Percentiles rank a stretch among this genome's conserved stretches.
These are phyloP conservation scores for Suillus occidentalis DNA, from an alignment of 768 basidiomycete species.

Conservation along the genomic window DNA sequence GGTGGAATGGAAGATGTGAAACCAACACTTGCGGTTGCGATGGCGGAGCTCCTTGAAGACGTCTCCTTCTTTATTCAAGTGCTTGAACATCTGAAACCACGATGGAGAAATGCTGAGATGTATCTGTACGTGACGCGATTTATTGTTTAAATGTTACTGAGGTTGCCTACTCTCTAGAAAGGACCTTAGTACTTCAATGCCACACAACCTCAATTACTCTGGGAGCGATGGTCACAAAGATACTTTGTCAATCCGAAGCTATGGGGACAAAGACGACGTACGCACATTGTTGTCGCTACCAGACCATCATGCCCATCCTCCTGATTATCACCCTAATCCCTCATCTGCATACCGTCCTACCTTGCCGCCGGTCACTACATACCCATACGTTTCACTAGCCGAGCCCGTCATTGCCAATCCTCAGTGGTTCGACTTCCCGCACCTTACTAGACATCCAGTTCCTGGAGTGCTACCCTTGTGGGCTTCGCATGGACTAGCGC, in stretches of 20 bases:
- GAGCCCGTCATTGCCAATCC: conserved; percentile 15
- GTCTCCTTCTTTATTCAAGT: conserved; percentile 30
- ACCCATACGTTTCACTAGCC: conserved; percentile 13
- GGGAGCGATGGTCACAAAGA: conserved; percentile 20
- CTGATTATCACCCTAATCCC: conserved; percentile 15
- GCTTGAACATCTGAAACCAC: conserved; percentile 25
- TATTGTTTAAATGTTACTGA: conserved; percentile 32
- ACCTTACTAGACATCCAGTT: conserved; percentile 28
- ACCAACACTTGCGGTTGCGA: conserved; percentile 27
- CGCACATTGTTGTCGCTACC: conserved; percentile 11
- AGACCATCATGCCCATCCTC: conserved; percentile 14
- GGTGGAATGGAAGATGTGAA: conserved; percentile 29
- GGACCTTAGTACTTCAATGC: conserved; percentile 28
- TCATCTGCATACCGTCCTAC: conserved; percentile 16
- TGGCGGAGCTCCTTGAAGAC: conserved; percentile 33
- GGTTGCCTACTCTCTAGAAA: conserved; percentile 24
- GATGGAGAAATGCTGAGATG: conserved; percentile 34
- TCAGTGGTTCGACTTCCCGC: conserved; percentile 29
- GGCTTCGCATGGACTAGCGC: neutral
- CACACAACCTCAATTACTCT: conserved; percentile 24
- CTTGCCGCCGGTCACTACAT: conserved; percentile 13
- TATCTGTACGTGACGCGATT: conserved; percentile 33
- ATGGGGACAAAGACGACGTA: conserved; percentile 9
- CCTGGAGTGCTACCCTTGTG: conserved; percentile 21
- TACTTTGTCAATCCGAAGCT: neutral